Evolutionary conservation across 768 basidiomycete genomes (phyloP).

Genomic region (Tricholomella constricta): DNA sequence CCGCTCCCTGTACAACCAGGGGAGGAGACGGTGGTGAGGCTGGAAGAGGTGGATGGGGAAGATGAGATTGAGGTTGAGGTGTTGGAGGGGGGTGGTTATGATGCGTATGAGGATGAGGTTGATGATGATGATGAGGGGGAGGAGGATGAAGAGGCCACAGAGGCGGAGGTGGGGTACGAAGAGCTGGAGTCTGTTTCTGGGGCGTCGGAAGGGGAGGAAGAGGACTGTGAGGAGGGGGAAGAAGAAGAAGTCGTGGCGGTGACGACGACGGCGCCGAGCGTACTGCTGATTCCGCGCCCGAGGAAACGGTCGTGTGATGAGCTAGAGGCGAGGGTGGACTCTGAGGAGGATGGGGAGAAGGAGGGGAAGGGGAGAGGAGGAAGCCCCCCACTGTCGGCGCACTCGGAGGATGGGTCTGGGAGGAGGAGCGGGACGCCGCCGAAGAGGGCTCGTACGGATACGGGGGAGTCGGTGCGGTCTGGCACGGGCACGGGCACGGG

Average conservation of each 20-base stretch:
- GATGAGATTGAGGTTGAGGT: constrained; percentile 25
- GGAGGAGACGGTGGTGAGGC: constrained; percentile 10
- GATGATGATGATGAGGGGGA: constrained; percentile 25
- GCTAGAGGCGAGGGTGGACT: constrained; percentile 29
- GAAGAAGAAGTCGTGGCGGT: not conserved
- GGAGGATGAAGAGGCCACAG: constrained; percentile 33
- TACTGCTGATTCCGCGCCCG: not conserved
- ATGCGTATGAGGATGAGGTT: constrained; percentile 16
- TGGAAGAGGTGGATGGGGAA: constrained; percentile 22
- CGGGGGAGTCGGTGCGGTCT: constrained; percentile 14
- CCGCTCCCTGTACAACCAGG: not conserved
- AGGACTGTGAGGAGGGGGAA: not conserved
- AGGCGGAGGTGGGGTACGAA: constrained; percentile 34
- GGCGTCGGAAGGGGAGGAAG: constrained; percentile 8
- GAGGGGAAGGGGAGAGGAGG: not conserved
- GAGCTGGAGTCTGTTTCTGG: constrained; percentile 17
- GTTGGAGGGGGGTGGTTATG: constrained; percentile 23
- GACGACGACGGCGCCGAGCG: not conserved
- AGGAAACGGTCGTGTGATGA: constrained; percentile 32
- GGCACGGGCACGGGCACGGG: too few species aligned
- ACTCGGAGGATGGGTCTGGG: not conserved
- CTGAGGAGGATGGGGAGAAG: constrained; percentile 2
- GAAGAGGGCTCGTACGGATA: constrained; percentile 25
- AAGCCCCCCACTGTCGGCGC: not conserved
- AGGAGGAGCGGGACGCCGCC: constrained; percentile 31